A percentile compares a stretch with the other conserved stretches of the same genome.
Conservation (phyloP, 1,284 basidiomycete species). For the Boletus smithii region DNA sequence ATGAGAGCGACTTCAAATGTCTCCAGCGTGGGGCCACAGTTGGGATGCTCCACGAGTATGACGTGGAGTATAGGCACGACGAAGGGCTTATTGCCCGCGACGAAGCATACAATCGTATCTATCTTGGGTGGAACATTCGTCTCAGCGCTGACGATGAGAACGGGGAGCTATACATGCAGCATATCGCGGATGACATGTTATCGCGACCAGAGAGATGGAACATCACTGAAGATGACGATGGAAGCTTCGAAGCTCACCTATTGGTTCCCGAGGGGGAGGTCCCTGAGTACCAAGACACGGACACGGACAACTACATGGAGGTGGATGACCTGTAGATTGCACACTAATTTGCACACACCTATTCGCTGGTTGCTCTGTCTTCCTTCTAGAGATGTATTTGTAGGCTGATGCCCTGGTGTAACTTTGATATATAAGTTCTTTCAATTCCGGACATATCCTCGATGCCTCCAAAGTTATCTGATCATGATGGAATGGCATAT, state of each 20-base stretch:
- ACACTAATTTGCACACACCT: background rate
- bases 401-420: background rate
- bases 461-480: too few species aligned
- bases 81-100: conserved; percentile 47
- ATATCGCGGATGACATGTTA: conserved; percentile 47
- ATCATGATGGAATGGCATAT: too few species aligned
- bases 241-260: conserved; percentile 44
- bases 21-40: conserved; percentile 58
- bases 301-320: conserved; percentile 50
- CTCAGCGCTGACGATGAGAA: conserved; percentile 46
- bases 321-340: conserved; percentile 21
- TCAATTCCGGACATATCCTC: background rate
- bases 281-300: conserved; percentile 47
- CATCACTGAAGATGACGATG: conserved; percentile 35
- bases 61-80: conserved; percentile 52
- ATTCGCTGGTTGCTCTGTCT: background rate
- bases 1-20: conserved; percentile 42
- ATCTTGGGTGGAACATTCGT: conserved; percentile 64
- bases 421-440: background rate
- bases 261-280: conserved; percentile 45
- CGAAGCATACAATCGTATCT: conserved; percentile 44
- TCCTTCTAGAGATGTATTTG: background rate
- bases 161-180: conserved; percentile 51
- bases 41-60: conserved; percentile 54
- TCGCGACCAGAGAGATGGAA: conserved; percentile 51